phyloP scores from a whole-genome alignment of 2,329 filamentous ascomycete genomes.

The Sporothrix pallida region DNA sequence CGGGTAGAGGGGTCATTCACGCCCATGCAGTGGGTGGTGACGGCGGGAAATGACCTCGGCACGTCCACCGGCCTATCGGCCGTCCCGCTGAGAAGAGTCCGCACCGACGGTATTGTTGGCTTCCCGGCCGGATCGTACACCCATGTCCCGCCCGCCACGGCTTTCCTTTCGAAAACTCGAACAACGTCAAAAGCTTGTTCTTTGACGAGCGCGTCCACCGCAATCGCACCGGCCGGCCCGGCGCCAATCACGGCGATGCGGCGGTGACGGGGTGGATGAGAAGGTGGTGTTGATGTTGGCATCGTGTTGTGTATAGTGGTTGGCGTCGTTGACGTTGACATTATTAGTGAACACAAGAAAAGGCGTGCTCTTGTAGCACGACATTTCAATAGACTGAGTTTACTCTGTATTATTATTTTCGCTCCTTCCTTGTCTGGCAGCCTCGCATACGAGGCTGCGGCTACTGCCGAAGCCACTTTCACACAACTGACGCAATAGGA shows the following conservation, averaged over 20 bases:
- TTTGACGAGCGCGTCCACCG: slow-evolving; percentile 38
- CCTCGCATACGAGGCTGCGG: slow-evolving; percentile 1
- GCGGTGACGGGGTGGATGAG: background rate
- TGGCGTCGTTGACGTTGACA: background rate
- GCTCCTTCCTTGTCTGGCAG: too few species aligned
- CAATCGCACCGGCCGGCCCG: slow-evolving; percentile 48
- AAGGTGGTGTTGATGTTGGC: background rate
- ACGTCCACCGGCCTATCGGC: background rate
- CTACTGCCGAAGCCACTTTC: background rate
- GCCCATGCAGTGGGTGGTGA: background rate
- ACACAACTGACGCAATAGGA: too few species aligned
- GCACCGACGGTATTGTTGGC: background rate
- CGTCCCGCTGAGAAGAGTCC: background rate
- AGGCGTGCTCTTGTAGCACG: slow-evolving; percentile 25
- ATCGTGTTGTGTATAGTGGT: background rate
- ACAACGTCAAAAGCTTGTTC: slow-evolving; percentile 52
- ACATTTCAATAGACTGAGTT: background rate
- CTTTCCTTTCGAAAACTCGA: slow-evolving; percentile 49
- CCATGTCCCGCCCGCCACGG: slow-evolving; percentile 45
- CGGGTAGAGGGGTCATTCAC: background rate
- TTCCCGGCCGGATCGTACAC: background rate
- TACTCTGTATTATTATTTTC: too few species aligned
- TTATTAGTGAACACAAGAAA: background rate
- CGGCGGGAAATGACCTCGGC: background rate
- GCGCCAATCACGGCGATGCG: slow-evolving; percentile 53